phyloP scores from a whole-genome alignment of 2,329 filamentous ascomycete species.

The Xylariales sp. region DNA sequence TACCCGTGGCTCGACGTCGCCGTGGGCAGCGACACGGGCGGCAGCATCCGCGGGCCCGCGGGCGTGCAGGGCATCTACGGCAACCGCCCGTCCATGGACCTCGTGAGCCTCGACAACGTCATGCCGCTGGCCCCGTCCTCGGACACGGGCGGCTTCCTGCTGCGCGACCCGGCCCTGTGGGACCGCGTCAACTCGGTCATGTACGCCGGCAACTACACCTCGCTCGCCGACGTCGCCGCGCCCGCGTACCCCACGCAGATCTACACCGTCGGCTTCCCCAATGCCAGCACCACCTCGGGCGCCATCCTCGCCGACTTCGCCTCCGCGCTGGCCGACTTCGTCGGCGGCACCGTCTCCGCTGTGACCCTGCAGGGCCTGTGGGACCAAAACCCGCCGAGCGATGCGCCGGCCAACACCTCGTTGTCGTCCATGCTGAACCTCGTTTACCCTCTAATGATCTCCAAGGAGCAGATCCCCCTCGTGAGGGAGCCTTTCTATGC shows the following conservation, averaged over 20 bases:
- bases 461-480: conserved; percentile 30
- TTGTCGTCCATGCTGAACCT: conserved; percentile 26
- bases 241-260: conserved; percentile 25
- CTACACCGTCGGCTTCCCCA: conserved; percentile 23
- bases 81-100: conserved; percentile 9
- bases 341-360: conserved; percentile 14
- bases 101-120: not conserved
- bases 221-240: conserved; percentile 12
- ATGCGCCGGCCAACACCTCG: too few species aligned
- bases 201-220: conserved; percentile 29
- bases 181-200: conserved; percentile 13
- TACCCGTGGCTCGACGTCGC: conserved; percentile 17
- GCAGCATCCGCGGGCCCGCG: conserved; percentile 14
- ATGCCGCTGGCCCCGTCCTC: not conserved
- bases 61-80: conserved; percentile 15
- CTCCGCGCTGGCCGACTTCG: conserved; percentile 19
- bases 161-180: not conserved
- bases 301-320: conserved; percentile 22
- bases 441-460: conserved; percentile 31
- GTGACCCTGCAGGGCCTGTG: conserved; percentile 20
- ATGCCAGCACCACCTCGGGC: conserved; percentile 9
- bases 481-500: conserved; percentile 33
- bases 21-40: conserved; percentile 14
- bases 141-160: not conserved
- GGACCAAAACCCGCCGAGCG: conserved; percentile 17